These are phyloP conservation scores for Dothiorella sarmentorum DNA, from an alignment of 2,329 filamentous ascomycete genomes.

Conservation along the genomic window DNA sequence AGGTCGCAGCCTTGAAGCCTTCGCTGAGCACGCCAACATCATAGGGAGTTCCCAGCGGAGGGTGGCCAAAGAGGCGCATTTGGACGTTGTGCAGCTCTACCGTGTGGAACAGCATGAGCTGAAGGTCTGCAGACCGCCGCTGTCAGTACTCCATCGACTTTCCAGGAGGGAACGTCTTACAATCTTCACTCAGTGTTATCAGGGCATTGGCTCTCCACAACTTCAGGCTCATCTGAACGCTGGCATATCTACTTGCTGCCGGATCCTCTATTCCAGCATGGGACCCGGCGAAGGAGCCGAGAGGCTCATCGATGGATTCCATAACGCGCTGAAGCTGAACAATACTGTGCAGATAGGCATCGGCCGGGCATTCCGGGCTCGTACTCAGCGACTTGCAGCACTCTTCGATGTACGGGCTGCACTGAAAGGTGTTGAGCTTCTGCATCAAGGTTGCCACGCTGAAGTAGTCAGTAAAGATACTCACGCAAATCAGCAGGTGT, in stretches of 20 bases:
- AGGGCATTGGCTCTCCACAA: not conserved
- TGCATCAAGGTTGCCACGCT: constrained; percentile 25
- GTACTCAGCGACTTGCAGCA: constrained; percentile 35
- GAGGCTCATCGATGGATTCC: constrained; percentile 18
- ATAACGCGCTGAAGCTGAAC: constrained; percentile 38
- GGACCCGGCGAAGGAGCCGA: constrained; percentile 25
- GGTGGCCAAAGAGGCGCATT: not conserved
- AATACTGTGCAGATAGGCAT: constrained; percentile 36
- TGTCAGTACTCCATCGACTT: too few species aligned
- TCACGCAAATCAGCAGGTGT: not conserved
- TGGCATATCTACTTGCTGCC: constrained; percentile 24
- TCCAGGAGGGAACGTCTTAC: constrained; percentile 25
- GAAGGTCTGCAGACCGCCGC: constrained; percentile 40
- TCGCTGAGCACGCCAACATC: not conserved
- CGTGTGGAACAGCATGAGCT: constrained; percentile 25
- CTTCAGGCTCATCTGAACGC: constrained; percentile 27
- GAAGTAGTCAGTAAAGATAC: not conserved
- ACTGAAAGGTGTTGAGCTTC: constrained; percentile 38
- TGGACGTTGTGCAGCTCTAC: not conserved
- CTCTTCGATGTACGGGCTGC: constrained; percentile 35
- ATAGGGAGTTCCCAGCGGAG: not conserved
- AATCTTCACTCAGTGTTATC: not conserved
- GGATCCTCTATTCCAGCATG: too few species aligned
- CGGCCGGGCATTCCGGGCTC: constrained; percentile 32
- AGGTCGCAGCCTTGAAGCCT: not conserved